Base-by-base conservation (phyloP, 345 rosid genomes). In the Excoecaria cochinchinensis region DNA sequence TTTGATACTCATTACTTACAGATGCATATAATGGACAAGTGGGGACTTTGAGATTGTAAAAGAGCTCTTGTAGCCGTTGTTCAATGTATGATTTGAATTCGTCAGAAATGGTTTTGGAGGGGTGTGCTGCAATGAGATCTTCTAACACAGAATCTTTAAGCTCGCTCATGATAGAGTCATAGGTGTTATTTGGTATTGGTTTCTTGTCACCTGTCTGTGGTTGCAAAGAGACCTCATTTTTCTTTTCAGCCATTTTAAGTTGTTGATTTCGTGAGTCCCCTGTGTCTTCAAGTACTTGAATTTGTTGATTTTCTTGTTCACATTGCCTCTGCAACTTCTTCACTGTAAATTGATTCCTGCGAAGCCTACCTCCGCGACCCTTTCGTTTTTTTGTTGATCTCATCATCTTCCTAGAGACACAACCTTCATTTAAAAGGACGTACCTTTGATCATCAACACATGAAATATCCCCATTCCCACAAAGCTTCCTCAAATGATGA, bases 401-500 rank as follows among this genome's bases (percentile, higher is more conserved):
- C 15, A 17, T 14, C 36, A 53, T 65, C 10, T 62, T 11, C 52
- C 25, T 17, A 10, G 13, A 46, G 57, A 72, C 67, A 72, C 19
- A 55, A 59, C 16, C 47, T 65, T 64, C 39, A 10, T 51, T 22
- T 9, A 46, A 11, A 71, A 75, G 39, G 71, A 62, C 15, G 31
- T 72, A 75, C 40, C 13, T 52, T 8, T 70, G 78, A 15, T 65
- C 39, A 58, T 73, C 65, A 8, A 46, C 62, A 39, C 61, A 17
- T 15, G 53, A 21, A 40, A 78, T 25, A 39, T 78, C 78, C 40
- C 73, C 40, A 8, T 39, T 70, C 63, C 15, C 8, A 70, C 74
- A 78, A 52, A 81, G 84, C 74, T 59, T 81, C 74, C 55, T 57
- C 84, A 84, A 78, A 78, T 84, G 82, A 84, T 84, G 86, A 76